Evolutionary conservation across 1,139 yeast genomes (phyloP), one percentile per base, ranked within the genome.

Genomic region (Pichia inconspicua): DNA sequence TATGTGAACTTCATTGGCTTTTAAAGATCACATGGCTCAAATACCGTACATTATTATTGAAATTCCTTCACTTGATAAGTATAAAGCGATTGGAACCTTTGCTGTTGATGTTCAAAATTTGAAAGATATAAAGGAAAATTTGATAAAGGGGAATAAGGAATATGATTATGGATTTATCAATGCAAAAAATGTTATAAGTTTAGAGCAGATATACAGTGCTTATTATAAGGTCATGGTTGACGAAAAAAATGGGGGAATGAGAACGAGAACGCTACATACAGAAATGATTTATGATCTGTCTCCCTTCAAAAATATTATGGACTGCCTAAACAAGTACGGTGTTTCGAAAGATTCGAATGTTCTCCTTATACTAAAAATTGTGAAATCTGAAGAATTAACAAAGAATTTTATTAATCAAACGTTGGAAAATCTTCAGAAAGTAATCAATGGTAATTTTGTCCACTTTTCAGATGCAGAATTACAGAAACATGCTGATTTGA

Each of bases 281-380:
- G 84, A 79, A 55, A 60, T 75, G 19, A 69, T 79, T 12, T 70
- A 76, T 53, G 70, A 77, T 42, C 61, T 79, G 47, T 72, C 82
- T 2, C 78, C 81, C 1, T 70, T 72, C 28, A 75, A 74, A 47
- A 64, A 64, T 45, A 61, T 64, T n/a, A 54, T 60, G 56, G 66
- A 63, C 32, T 60, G 66, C 40, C 51, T 64, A 40, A 61, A 57
- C 37, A 60, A 55, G 39, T 59, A 62, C 45, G 67, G 67, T n/a
- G 53, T 64, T 28, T 54, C 60, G 1, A 42, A 47, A 25, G 47
- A 43, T 1, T 48, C 58, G 0, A 41, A 42, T 1, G 48, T 52
- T 34, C 17, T 64, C 11, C 28, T 63, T 10, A 58, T 55, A 8
- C 28, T 62, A 8, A 71, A 71, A 50, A 63, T 75, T 2, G 51